phyloP scores from a whole-genome alignment of 495 filamentous ascomycete genomes.

The Tuber microsphaerosporum region DNA sequence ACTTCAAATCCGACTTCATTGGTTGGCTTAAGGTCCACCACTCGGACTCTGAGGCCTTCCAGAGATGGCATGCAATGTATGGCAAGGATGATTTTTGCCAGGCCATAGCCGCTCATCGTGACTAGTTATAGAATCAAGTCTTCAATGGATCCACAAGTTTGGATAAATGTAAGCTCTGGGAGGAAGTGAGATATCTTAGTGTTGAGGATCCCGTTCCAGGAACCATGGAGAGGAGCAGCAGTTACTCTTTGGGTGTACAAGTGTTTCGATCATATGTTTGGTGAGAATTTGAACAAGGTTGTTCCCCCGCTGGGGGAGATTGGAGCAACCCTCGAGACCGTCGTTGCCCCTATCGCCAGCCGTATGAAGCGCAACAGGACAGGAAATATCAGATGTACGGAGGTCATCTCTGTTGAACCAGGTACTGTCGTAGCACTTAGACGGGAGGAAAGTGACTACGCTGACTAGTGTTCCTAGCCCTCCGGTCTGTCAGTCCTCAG shows the following conservation, averaged over 20 bases:
- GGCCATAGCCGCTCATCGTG: slow-evolving; percentile 50
- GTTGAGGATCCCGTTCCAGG: slow-evolving; percentile 27
- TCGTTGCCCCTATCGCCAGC: slow-evolving; percentile 26
- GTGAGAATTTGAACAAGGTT: slow-evolving; percentile 43
- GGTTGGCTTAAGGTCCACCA: slow-evolving; percentile 47
- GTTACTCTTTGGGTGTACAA: slow-evolving; percentile 61
- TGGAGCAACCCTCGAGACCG: slow-evolving; percentile 23
- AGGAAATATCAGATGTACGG: slow-evolving; percentile 11
- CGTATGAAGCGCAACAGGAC: slow-evolving; percentile 21
- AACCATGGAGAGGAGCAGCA: slow-evolving; percentile 47
- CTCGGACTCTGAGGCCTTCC: slow-evolving; percentile 45
- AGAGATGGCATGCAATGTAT: slow-evolving; percentile 49
- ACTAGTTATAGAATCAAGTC: slow-evolving; percentile 60
- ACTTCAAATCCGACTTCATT: slow-evolving; percentile 53
- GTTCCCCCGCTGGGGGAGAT: slow-evolving; percentile 8
- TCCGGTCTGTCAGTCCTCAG: no score
- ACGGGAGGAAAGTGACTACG: slow-evolving; percentile 50
- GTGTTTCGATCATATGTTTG: slow-evolving; percentile 57
- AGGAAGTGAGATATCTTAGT: slow-evolving; percentile 27
- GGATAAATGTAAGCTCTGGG: slow-evolving; percentile 39
- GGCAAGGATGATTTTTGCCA: slow-evolving; percentile 52
- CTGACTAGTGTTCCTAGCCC: no score
- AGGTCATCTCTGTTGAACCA: slow-evolving; percentile 34
- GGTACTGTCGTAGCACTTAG: slow-evolving; percentile 51
- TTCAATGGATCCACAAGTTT: slow-evolving; percentile 43